A percentile compares a stretch with the other conserved stretches of the same genome.
Evolutionary conservation across 371 early-diverging fungal genomes (phyloP).

Genomic region (Chytridium lagenaria): DNA sequence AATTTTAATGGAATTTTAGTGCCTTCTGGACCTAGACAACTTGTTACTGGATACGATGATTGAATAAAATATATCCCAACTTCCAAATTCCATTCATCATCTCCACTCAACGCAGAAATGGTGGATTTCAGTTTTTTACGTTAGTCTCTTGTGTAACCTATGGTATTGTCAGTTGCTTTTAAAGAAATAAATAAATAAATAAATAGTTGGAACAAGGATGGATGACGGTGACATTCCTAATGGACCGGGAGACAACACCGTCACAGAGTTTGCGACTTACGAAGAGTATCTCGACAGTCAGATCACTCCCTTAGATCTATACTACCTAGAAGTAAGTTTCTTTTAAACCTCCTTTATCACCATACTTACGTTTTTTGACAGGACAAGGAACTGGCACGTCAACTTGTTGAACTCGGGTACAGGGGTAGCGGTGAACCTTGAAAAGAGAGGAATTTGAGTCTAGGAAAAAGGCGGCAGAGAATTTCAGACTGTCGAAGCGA

Average conservation of each 20-base stretch:
- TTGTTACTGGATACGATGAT: slow-evolving; percentile 41
- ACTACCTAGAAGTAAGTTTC: slow-evolving; percentile 55
- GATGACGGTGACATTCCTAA: slow-evolving; percentile 37
- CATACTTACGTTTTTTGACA: slow-evolving; percentile 16
- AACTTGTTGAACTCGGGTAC: slow-evolving; percentile 65
- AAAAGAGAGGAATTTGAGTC: slow-evolving; percentile 63
- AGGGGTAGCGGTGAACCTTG: slow-evolving; percentile 63
- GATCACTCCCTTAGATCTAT: slow-evolving; percentile 58
- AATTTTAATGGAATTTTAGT: too few species aligned
- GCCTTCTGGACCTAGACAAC: slow-evolving; percentile 30
- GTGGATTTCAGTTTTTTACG: too few species aligned
- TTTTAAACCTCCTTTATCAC: not conserved
- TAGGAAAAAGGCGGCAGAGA: slow-evolving; percentile 61
- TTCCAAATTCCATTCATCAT: not conserved
- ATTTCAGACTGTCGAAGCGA: slow-evolving; percentile 55
- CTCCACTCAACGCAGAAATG: not conserved
- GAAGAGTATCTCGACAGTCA: slow-evolving; percentile 66
- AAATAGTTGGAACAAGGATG: too few species aligned
- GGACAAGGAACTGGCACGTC: slow-evolving; percentile 65
- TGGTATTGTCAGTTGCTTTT: too few species aligned
- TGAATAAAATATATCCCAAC: slow-evolving; percentile 4
- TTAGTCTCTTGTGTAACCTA: too few species aligned
- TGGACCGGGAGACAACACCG: slow-evolving; percentile 52
- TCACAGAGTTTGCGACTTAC: slow-evolving; percentile 62
- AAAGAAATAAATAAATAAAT: too few species aligned